A percentile compares a stretch with the other conserved stretches of the same genome.
Evolutionary conservation across 1,284 basidiomycete genomes (phyloP).

Genomic region (Fistulina hepatica): DNA sequence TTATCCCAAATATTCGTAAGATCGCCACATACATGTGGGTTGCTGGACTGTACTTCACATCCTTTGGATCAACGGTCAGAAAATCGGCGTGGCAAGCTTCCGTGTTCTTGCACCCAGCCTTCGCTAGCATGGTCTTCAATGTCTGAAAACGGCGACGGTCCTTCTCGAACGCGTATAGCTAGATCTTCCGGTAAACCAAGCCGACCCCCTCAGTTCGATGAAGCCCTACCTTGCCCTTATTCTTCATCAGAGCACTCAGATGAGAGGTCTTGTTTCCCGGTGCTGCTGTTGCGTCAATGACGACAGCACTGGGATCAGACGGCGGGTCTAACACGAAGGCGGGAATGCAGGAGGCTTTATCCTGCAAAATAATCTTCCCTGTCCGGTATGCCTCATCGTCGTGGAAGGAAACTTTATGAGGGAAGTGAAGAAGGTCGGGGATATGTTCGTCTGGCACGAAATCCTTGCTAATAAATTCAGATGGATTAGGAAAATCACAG

Average conservation of each 20-base stretch:
- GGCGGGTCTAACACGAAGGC: slow-evolving; percentile 71
- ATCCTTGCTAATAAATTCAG: slow-evolving; percentile 32
- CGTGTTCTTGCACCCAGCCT: slow-evolving; percentile 73
- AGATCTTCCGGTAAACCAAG: slow-evolving; percentile 7
- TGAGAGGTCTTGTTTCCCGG: slow-evolving; percentile 98
- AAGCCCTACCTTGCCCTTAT: slow-evolving; percentile 59
- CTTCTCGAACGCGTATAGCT: slow-evolving; percentile 83
- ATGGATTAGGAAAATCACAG: slow-evolving; percentile 7
- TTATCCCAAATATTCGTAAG: background rate
- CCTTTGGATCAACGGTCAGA: slow-evolving; percentile 56
- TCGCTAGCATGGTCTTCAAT: slow-evolving; percentile 72
- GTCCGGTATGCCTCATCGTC: slow-evolving; percentile 51
- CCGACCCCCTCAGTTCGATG: background rate
- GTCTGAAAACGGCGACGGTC: slow-evolving; percentile 73
- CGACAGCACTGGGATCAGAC: slow-evolving; percentile 36
- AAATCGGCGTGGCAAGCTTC: slow-evolving; percentile 70
- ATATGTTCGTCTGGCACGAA: slow-evolving; percentile 75
- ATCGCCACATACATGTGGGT: slow-evolving; percentile 69
- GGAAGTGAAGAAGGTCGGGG: slow-evolving; percentile 70
- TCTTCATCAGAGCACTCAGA: slow-evolving; percentile 77
- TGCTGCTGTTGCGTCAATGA: slow-evolving; percentile 93
- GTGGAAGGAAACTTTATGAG: slow-evolving; percentile 51
- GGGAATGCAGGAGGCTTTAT: slow-evolving; percentile 97
- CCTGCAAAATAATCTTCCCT: slow-evolving; percentile 88
- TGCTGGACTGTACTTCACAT: slow-evolving; percentile 49